Base-by-base conservation (phyloP, 108 stramenopile genomes). In the Pseudonitzschia multiseries region DNA sequence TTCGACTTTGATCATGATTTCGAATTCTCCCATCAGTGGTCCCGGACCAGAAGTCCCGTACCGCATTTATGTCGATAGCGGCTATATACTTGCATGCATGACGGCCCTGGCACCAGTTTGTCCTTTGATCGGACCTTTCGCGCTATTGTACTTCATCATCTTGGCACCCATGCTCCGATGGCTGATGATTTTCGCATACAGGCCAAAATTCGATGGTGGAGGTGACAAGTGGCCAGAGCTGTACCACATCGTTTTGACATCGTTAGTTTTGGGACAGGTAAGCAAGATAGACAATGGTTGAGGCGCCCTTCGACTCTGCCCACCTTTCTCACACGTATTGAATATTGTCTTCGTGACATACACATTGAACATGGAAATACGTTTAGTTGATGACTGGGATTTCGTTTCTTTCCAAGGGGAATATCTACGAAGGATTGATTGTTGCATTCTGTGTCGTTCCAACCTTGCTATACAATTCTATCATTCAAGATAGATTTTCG, bases 21-120 rank as follows among this genome's bases (percentile, higher is more conserved):
- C n/a, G n/a, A n/a, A n/a, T n/a, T n/a, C n/a, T 42, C 41, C 65
- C 18, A 22, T 65, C 24, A 65, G 31, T 33, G 76, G 90, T 32
- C 88, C 93, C 12, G 93, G 90, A 50, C 81, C 85, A 14, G 88
- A 88, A n/a, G 76, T 87, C 33, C 91, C 92, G 9, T 96, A 90
- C 65, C 71, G 95, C 14, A 79, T 96, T 14, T 96, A 89, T 76
- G 84, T 96, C 48, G 95, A 96, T 72, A 71, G 81, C 41, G 91
- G 90, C 40, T 86, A 89, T 6, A 89, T 90, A 14, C 81, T 95
- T 10, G 41, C 92, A 50, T 92, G 89, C 65, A 65, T 84, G 15
- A 71, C 89, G 5, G 80, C 91, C 13, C 85, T 96, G 46, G 81
- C 84, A 28, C 89, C 91, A 5, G 76, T 86, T 56, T 83, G 79